Percentiles rank a stretch among this genome's conserved stretches.
Evolutionary conservation across 2,329 filamentous ascomycete species (phyloP).

Genomic region (Colletotrichum incanum): DNA sequence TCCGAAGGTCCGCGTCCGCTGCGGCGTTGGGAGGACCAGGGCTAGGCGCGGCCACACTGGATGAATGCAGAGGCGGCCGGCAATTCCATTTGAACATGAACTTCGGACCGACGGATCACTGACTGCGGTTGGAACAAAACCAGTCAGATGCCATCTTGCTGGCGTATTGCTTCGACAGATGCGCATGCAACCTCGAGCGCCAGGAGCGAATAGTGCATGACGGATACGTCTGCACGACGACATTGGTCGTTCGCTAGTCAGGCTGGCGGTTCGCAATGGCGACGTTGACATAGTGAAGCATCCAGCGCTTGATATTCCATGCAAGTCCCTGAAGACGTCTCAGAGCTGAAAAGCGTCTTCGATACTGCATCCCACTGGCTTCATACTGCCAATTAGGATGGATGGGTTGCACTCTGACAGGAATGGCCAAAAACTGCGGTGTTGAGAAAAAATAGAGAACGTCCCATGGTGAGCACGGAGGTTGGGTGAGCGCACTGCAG

Average conservation of each 20-base stretch:
- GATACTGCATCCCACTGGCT: no score
- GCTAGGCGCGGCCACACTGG: constrained; percentile 17
- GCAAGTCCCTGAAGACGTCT: constrained; percentile 24
- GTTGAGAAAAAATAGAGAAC: not conserved
- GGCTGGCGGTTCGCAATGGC: constrained; percentile 13
- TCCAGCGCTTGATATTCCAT: constrained; percentile 22
- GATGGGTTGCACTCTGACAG: not conserved
- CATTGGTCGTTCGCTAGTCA: constrained; percentile 20
- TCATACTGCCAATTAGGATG: not conserved
- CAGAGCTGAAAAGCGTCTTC: not conserved
- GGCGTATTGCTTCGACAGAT: not conserved
- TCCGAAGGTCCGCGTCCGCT: constrained; percentile 18
- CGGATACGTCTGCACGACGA: constrained; percentile 1
- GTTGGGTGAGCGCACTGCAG: constrained; percentile 17
- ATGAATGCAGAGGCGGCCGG: not conserved
- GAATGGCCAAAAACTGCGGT: not conserved
- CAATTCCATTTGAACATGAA: no score
- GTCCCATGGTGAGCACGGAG: not conserved
- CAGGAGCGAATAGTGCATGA: not conserved
- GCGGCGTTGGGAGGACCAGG: not conserved
- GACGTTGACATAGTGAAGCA: not conserved
- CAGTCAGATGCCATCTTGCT: not conserved
- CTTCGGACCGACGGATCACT: not conserved
- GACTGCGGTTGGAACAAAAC: not conserved
- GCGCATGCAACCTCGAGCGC: constrained; percentile 6